A percentile compares a stretch with the other conserved stretches of the same genome.
Conservation (phyloP, 176 grass and related monocot species). For the Rhynchospora pubera region DNA sequence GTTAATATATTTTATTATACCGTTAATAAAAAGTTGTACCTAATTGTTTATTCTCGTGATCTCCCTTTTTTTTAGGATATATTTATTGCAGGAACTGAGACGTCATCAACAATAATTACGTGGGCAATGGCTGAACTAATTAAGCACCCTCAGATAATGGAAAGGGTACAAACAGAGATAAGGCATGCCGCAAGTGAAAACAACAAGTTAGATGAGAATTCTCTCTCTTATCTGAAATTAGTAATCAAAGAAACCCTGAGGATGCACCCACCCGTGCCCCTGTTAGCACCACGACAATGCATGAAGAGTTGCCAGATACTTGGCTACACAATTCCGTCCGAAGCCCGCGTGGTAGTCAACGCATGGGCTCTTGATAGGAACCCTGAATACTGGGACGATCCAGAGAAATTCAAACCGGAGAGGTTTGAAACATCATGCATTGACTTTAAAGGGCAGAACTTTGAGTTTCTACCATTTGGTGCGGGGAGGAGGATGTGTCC, state of each 20-base stretch:
- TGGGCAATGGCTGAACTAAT: constrained; percentile 71
- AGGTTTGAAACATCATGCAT: neutral
- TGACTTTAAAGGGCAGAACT: constrained; percentile 1
- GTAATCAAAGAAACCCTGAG: constrained; percentile 40
- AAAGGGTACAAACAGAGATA: constrained; percentile 43
- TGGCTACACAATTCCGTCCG: neutral
- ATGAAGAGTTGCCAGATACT: neutral
- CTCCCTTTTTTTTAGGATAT: constrained; percentile 33
- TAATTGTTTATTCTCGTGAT: neutral
- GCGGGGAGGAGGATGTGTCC: constrained; percentile 32
- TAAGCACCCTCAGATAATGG: constrained; percentile 32
- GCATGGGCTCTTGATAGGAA: constrained; percentile 8
- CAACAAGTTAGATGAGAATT: constrained; percentile 28
- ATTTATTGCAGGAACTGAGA: constrained; percentile 52
- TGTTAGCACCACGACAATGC: constrained; percentile 6
- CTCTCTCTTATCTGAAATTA: constrained; percentile 37
- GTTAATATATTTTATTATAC: no score
- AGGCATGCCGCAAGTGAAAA: neutral
- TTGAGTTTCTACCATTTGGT: constrained; percentile 26
- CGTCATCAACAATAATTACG: constrained; percentile 28
- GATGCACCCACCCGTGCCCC: neutral
- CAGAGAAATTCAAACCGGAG: constrained; percentile 3
- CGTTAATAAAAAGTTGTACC: neutral
- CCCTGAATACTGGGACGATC: neutral
- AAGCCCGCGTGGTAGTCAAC: neutral